Base-by-base conservation (phyloP, 495 filamentous ascomycete genomes). In the Recurvomyces mirabilis region DNA sequence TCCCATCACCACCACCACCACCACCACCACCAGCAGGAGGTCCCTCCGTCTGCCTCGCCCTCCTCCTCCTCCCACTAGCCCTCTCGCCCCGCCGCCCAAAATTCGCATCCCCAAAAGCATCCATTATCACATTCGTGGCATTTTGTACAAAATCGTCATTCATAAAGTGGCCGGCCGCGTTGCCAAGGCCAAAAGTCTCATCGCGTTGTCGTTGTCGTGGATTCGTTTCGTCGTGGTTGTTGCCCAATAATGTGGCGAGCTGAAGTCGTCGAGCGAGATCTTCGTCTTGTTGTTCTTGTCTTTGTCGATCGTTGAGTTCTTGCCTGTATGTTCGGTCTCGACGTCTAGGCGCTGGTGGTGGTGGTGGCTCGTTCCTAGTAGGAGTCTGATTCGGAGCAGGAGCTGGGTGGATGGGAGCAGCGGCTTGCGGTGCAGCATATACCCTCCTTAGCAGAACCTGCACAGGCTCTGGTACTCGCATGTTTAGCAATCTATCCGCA, bases 251-350 rank as follows among this genome's bases (percentile, higher is more conserved):
- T 40, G 64, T 61, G 12, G 70, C 64, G 1, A 63, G 60, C 45
- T 78, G 74, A 23, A 81, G 60, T 14, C 70, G 65, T 10, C 70
- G 64, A 19, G 77, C 72, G 6, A 77, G 51, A 18, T 69, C 70
- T 42, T 74, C 75, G 53, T 82, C 78, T 6, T 60, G 59, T 1
- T 64, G 61, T 41, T 79, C 77, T 47, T 79, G 74, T 9, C 68
- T 51, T 9, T 67, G 63, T 12, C 71, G 64, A n/a, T 66, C 45
- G 23, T 70, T 59, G 5, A 68, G 47, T 31, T 78, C 75, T 28
- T 75, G 73, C 21, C 72, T 62, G 49, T 75, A 79, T 10, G 51
- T 53, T 6, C 30, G 21, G 28, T 52, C 49, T 11, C 12, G 33
- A 10, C 41, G 41, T n/a, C 28, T 21, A 7, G 4, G 4, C 13